phyloP scores from a whole-genome alignment of 2,329 filamentous ascomycete genomes.

The Metarhizium sp. region DNA sequence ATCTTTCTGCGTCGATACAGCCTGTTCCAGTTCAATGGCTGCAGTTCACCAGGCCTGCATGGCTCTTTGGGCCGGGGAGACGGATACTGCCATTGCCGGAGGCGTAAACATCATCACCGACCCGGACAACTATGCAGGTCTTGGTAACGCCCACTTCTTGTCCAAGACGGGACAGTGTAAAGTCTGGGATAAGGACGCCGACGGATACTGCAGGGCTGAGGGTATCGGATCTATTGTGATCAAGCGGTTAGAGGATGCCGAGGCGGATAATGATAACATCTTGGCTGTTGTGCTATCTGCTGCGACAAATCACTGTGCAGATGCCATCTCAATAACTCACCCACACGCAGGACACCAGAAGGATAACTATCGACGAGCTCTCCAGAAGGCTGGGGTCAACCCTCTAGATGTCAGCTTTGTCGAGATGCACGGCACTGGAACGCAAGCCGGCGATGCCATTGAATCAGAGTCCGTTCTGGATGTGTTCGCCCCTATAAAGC shows the following conservation, averaged over 20 bases:
- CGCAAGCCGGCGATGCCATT: slow-evolving; percentile 71
- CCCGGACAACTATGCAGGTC: slow-evolving; percentile 54
- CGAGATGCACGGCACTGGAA: slow-evolving; percentile 84
- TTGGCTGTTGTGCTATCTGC: slow-evolving; percentile 53
- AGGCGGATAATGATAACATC: slow-evolving; percentile 53
- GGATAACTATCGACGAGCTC: slow-evolving; percentile 47
- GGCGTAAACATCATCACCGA: slow-evolving; percentile 58
- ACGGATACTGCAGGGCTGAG: slow-evolving; percentile 47
- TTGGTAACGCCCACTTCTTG: slow-evolving; percentile 59
- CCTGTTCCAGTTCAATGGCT: slow-evolving; percentile 65
- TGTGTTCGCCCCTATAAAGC: slow-evolving; percentile 23
- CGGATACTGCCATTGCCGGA: slow-evolving; percentile 54
- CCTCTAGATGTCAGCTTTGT: slow-evolving; percentile 70
- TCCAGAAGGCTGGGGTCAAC: slow-evolving; percentile 63
- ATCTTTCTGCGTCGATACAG: slow-evolving; percentile 64
- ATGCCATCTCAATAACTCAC: slow-evolving; percentile 62
- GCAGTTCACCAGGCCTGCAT: slow-evolving; percentile 35
- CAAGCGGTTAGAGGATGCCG: slow-evolving; percentile 37
- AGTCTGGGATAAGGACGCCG: slow-evolving; percentile 45
- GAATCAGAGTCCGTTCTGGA: slow-evolving; percentile 70
- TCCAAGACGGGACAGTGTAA: slow-evolving; percentile 4
- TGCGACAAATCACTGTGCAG: slow-evolving; percentile 62
- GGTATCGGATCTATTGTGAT: slow-evolving; percentile 37
- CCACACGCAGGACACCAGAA: slow-evolving; percentile 57
- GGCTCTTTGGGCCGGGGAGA: slow-evolving; percentile 30